Percentiles rank a stretch among this genome's conserved stretches.
phyloP scores from a whole-genome alignment of 495 filamentous ascomycete genomes.

The Chaetomium fimeti region DNA sequence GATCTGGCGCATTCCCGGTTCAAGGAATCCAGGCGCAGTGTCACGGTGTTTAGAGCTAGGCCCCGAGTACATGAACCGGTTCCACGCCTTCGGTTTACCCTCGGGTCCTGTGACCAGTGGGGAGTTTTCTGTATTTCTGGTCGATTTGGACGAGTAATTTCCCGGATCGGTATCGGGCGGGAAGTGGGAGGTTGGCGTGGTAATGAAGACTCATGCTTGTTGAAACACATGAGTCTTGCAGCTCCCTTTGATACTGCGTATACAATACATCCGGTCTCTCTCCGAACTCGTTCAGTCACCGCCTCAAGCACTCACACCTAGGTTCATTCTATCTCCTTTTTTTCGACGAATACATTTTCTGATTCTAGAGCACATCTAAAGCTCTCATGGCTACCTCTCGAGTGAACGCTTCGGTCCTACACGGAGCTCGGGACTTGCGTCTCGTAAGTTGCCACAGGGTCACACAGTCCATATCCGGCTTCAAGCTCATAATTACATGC shows the following conservation, averaged over 20 bases:
- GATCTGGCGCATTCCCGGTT: neutral
- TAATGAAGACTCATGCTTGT: neutral
- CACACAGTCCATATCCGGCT: neutral
- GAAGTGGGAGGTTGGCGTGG: neutral
- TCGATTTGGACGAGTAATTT: neutral
- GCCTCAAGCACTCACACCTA: neutral
- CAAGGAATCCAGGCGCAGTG: neutral
- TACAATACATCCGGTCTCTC: no score
- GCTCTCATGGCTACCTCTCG: conserved; percentile 24
- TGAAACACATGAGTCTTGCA: neutral
- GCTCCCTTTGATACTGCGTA: no score
- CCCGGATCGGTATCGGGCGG: conserved; percentile 10
- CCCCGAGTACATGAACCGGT: neutral
- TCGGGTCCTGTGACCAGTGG: neutral
- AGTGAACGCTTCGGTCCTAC: conserved; percentile 64
- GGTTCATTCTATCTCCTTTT: neutral
- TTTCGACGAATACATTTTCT: neutral
- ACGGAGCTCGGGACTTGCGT: conserved; percentile 66
- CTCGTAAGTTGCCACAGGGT: conserved; percentile 48
- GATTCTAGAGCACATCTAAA: neutral
- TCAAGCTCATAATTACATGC: conserved; percentile 8
- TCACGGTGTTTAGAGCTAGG: no score
- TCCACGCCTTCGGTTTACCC: neutral
- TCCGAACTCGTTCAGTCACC: no score
- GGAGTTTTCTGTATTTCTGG: neutral